Evolutionary conservation across 2,329 filamentous ascomycete species (phyloP).

Genomic region (Fusarium xylarioides): DNA sequence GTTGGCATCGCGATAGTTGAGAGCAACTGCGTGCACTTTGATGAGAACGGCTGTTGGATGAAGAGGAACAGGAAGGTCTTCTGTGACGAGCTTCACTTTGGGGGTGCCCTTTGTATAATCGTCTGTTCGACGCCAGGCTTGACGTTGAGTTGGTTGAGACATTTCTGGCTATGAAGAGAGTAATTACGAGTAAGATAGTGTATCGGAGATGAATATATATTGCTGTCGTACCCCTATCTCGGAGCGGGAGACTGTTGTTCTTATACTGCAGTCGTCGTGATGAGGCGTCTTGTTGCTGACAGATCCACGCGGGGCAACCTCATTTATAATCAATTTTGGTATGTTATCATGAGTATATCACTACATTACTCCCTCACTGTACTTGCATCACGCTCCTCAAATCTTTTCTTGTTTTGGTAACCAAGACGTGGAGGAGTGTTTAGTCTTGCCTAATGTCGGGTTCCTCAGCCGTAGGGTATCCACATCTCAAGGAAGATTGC

Average conservation of each 20-base stretch:
- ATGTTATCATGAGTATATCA: not conserved
- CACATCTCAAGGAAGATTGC: not conserved
- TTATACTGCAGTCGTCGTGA: not conserved
- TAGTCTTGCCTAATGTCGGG: not conserved
- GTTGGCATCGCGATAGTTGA: conserved; percentile 50
- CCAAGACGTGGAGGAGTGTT: not conserved
- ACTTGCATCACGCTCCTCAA: not conserved
- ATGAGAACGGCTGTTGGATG: conserved; percentile 44
- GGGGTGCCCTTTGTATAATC: conserved; percentile 43
- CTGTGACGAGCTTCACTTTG: conserved; percentile 48
- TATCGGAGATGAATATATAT: too few relatives aligned
- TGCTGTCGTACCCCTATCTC: not conserved
- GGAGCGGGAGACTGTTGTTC: not conserved
- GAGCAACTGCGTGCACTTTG: conserved; percentile 46
- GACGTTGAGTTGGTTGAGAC: conserved; percentile 28
- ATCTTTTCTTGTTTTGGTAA: not conserved
- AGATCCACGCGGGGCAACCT: not conserved
- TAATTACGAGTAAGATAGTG: not conserved
- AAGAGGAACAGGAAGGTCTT: conserved; percentile 45
- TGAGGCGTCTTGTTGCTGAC: not conserved
- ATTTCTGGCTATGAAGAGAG: not conserved
- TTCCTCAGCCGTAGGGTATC: conserved; percentile 4
- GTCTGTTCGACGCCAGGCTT: conserved; percentile 43
- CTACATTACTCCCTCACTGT: not conserved
- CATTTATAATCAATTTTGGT: not conserved